Evolutionary conservation across 352 stramenopile species (phyloP).

Genomic region (Pythium aristosporum): DNA sequence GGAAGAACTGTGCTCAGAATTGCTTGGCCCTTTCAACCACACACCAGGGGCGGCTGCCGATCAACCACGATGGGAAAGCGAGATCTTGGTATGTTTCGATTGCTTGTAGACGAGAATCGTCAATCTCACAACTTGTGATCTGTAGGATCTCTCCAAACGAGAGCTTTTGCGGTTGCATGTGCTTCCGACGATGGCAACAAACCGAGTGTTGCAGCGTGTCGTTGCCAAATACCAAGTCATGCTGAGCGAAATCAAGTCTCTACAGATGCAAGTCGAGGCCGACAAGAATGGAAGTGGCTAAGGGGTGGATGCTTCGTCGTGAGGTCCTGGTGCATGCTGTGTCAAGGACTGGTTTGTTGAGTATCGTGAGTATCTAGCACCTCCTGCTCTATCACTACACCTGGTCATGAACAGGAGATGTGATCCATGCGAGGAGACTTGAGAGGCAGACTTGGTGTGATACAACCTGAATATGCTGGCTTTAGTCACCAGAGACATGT

Average conservation of each 20-base stretch:
- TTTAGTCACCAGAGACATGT: too few species aligned
- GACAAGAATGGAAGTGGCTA: not conserved
- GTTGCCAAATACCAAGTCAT: slow-evolving; percentile 85
- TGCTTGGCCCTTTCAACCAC: slow-evolving; percentile 76
- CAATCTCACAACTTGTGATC: slow-evolving; percentile 18
- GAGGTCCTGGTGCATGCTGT: not conserved
- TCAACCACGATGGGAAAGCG: slow-evolving; percentile 7
- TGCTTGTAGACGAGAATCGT: not conserved
- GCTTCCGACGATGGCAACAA: slow-evolving; percentile 75
- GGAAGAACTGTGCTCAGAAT: slow-evolving; percentile 73
- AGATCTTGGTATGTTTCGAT: slow-evolving; percentile 13
- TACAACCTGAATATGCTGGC: not conserved
- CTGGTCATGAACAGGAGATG: not conserved
- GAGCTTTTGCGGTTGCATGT: slow-evolving; percentile 69
- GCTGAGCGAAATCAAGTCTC: slow-evolving; percentile 64
- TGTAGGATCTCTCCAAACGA: slow-evolving; percentile 70
- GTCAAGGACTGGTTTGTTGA: not conserved
- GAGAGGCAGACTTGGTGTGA: not conserved
- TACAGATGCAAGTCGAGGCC: slow-evolving; percentile 23
- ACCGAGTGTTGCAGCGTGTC: slow-evolving; percentile 79
- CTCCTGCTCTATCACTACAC: not conserved
- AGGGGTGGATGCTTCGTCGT: not conserved
- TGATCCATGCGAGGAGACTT: not conserved
- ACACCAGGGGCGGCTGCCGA: slow-evolving; percentile 23
- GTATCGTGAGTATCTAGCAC: not conserved